Evolutionary conservation across 495 filamentous ascomycete species (phyloP), one percentile per base, ranked within the genome.

Genomic region (Aspergillus panamensis): DNA sequence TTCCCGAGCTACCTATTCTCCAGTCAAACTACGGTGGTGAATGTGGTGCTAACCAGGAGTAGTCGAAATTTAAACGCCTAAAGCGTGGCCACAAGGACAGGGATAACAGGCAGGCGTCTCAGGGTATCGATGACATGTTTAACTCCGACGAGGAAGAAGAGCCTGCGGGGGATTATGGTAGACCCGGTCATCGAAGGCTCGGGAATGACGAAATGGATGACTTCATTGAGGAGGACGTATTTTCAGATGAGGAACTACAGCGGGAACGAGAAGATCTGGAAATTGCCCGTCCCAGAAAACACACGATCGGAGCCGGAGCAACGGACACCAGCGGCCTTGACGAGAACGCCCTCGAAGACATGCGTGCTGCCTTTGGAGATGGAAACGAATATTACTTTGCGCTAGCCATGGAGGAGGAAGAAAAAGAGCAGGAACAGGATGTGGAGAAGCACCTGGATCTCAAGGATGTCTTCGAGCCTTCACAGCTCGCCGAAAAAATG

Each of bases 401-500:
- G 8, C 74, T 97, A 55, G 86, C 90, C 40, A 78, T 91, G 56
- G 91, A 96, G 66, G 87, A 92, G 17, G 77, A 80, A 43, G 80
- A 82, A 58, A 70, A 80, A 21, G 76, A 83, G 45, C 90, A 91
- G 40, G 88, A 88, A 48, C 85, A 87, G 55, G 84, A 84, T 35
- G 79, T 82, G 40, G 85, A 87, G 62, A 83, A 83, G 53, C 90
- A 87, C 40, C 68, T 97, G n/a, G 89, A 97, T 69, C 78, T 98
- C 43, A 96, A 96, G 73, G 93, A 97, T 69, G 92, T 98, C 55
- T 97, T 98, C 58, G 94, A 98, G 72, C 95, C 95, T 2, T 92
- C 91, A 1, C 90, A 97, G 71, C 84, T 98, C 40, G 83, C 84
- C 37, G 94, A 97, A 70, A 90, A 89, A 71, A 88, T 97, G 70